Evolutionary conservation across 352 stramenopile species (phyloP).

Genomic region (Thalassiosira livingstoniorum): DNA sequence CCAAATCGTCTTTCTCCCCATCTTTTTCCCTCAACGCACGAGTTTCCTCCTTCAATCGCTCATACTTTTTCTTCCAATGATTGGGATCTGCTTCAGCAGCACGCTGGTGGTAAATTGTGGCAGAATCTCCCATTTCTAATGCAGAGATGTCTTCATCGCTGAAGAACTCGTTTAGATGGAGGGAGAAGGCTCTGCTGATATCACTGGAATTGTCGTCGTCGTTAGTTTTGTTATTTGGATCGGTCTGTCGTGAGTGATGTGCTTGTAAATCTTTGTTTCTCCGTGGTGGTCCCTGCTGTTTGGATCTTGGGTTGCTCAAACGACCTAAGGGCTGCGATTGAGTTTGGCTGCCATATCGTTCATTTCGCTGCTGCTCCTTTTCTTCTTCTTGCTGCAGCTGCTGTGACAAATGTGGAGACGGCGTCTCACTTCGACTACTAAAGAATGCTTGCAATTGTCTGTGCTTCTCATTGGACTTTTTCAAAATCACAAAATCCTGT

Average conservation of each 20-base stretch:
- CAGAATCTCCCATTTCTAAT: slow-evolving; percentile 53
- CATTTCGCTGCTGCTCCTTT: background rate
- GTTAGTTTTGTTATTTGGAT: background rate
- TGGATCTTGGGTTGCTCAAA: background rate
- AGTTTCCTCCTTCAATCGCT: slow-evolving; percentile 39
- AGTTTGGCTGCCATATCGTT: too few relatives aligned
- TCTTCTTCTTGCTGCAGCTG: background rate
- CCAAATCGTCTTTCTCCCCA: too few relatives aligned
- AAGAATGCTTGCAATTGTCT: slow-evolving; percentile 43
- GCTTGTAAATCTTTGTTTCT: background rate
- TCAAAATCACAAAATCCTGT: slow-evolving; percentile 18
- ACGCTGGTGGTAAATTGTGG: slow-evolving; percentile 47
- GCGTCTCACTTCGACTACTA: background rate
- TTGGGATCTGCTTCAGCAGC: slow-evolving; percentile 3
- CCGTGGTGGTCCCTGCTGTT: background rate
- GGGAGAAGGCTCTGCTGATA: slow-evolving; percentile 44
- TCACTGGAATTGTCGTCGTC: slow-evolving; percentile 21
- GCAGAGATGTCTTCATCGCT: slow-evolving; percentile 52
- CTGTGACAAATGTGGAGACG: background rate
- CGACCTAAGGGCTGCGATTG: background rate
- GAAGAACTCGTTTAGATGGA: slow-evolving; percentile 43
- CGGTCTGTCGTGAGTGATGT: slow-evolving; percentile 1
- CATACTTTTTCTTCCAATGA: slow-evolving; percentile 58
- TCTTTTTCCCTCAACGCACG: too few relatives aligned
- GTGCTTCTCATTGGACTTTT: slow-evolving; percentile 26